Base-by-base conservation (phyloP, 495 filamentous ascomycete genomes). In the Parmelia sp. region DNA sequence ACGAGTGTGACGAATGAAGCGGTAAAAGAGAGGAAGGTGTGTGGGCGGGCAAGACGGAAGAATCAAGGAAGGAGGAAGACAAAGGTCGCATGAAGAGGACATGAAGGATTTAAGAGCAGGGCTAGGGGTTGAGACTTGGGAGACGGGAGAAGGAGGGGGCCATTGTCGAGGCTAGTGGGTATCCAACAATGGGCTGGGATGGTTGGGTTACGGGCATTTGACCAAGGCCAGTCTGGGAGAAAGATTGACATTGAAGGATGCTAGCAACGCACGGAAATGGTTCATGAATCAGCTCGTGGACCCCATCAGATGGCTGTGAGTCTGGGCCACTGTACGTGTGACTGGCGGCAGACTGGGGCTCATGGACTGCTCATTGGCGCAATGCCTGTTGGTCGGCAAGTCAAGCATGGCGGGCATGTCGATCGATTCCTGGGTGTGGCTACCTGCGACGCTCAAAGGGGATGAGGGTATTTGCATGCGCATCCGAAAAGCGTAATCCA, bases 41-140 rank as follows among this genome's bases (percentile, higher is more conserved):
- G 51, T 33, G 19, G 51, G 17, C 1, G 21, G 0, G 1, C 1
- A 15, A n/a, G 29, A 21, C 17, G 15, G 15, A 55, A 1, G 29
- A 33, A 55, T 35, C 51, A 21, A 33, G 51, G 17, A 55, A 33
- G 15, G 27, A 33, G n/a, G n/a, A n/a, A n/a, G n/a, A n/a, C n/a
- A n/a, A n/a, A 33, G 29, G 7, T 33, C 0, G 9, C 17, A 21
- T 3, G 15, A 15, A 19, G 51, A n/a, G 51, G 51, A 17, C 0
- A 33, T 21, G 51, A 55, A 55, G 51, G 51, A 33, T 55, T 55
- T 55, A 55, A 55, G 27, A 55, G n/a, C n/a, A n/a, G n/a, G n/a
- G n/a, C n/a, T 14, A 29, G 9, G 51, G 51, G 15, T 17, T 4
- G 29, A 29, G 14, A n/a, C 3, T 15, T 19, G 25, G 49, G 5